Evolutionary conservation across 805 yeast species (phyloP).

Genomic region (Saccharomycopsis sp.): DNA sequence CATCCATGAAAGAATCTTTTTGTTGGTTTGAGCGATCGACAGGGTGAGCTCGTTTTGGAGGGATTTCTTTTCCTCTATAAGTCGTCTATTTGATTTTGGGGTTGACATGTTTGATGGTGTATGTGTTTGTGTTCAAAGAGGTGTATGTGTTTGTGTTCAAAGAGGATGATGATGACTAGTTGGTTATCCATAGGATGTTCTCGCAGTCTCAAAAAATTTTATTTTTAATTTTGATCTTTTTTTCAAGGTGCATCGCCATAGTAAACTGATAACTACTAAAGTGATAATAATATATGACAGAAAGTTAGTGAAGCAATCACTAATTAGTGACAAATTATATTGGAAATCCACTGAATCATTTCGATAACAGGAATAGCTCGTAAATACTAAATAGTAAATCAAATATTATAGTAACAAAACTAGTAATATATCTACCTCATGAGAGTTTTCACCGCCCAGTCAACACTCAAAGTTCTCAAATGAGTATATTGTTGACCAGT

Average conservation of each 20-base stretch:
- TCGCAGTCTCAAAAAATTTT: background rate
- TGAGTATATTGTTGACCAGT: slow-evolving; percentile 97
- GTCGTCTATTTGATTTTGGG: slow-evolving; percentile 4
- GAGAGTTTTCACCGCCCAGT: slow-evolving; percentile 83
- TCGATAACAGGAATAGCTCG: too few relatives aligned
- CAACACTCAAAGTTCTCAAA: slow-evolving; percentile 80
- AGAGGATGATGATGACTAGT: background rate
- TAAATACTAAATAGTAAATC: too few relatives aligned
- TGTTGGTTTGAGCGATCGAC: slow-evolving; percentile 7
- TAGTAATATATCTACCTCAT: too few relatives aligned
- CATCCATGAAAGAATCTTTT: slow-evolving; percentile 15
- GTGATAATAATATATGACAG: too few relatives aligned
- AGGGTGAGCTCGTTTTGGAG: slow-evolving; percentile 13
- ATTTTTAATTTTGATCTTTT: background rate
- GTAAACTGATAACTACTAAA: too few relatives aligned
- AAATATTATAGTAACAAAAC: too few relatives aligned
- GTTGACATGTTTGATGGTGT: too few relatives aligned
- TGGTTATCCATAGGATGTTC: background rate
- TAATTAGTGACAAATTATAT: too few relatives aligned
- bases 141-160: background rate
- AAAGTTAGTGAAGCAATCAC: too few relatives aligned
- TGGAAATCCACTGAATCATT: too few relatives aligned
- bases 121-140: background rate
- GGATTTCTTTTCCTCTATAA: slow-evolving; percentile 9
- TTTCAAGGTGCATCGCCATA: background rate